Evolutionary conservation across 179 eudicot species (phyloP).

Genomic region (Sideroxylon spinosum): DNA sequence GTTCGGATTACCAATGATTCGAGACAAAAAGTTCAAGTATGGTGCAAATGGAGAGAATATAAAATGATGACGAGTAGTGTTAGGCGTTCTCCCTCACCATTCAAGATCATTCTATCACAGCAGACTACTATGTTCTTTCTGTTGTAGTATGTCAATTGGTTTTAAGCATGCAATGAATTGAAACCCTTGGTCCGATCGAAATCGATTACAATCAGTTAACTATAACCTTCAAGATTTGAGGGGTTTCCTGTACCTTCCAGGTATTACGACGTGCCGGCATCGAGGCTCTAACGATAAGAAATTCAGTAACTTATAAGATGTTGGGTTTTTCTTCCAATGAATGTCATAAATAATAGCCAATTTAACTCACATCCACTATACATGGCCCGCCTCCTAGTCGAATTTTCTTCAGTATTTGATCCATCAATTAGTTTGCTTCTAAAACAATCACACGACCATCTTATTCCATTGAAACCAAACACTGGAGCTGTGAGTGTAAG

Average conservation of each 20-base stretch:
- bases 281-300: slow-evolving; percentile 8
- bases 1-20: slow-evolving; percentile 6
- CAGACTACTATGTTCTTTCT: slow-evolving; percentile 1
- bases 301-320: neutral
- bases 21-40: slow-evolving; percentile 8
- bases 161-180: slow-evolving; percentile 17
- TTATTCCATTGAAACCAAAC: neutral
- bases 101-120: neutral
- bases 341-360: too few relatives aligned
- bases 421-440: neutral
- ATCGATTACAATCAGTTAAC: slow-evolving; percentile 13
- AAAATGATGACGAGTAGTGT: slow-evolving; percentile 7
- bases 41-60: slow-evolving; percentile 14
- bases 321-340: neutral
- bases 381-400: neutral
- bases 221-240: slow-evolving; percentile 10
- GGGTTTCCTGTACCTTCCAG: neutral
- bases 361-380: neutral
- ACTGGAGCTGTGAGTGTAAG: neutral
- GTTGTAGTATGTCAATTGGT: slow-evolving; percentile 11
- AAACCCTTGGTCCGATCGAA: slow-evolving; percentile 10
- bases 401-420: neutral
- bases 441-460: neutral
- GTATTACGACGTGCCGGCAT: neutral
- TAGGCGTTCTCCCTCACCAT: neutral